phyloP scores from a whole-genome alignment of 345 rosid species.

The Salix caprea region DNA sequence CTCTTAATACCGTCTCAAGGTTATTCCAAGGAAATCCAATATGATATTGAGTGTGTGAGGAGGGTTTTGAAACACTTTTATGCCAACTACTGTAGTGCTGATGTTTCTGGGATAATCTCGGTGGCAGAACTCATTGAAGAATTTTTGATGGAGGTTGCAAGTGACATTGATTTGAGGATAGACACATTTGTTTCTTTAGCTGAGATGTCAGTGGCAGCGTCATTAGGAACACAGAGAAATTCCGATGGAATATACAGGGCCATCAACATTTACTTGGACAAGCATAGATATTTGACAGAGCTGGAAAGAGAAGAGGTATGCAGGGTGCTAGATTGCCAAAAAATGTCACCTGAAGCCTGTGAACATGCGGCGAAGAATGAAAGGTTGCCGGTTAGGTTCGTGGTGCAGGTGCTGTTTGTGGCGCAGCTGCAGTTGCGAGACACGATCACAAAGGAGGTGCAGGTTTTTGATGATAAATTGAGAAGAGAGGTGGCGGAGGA shows the following conservation, averaged over 20 bases:
- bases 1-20: conserved; percentile 50
- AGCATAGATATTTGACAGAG: conserved; percentile 51
- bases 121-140: conserved; percentile 71
- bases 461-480: conserved; percentile 17
- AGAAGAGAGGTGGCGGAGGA: conserved; percentile 17
- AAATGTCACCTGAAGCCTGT: conserved; percentile 60
- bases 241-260: conserved; percentile 73
- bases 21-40: conserved; percentile 43
- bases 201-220: conserved; percentile 47
- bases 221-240: conserved; percentile 38
- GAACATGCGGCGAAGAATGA: conserved; percentile 60
- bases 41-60: conserved; percentile 56
- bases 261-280: conserved; percentile 60
- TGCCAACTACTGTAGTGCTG: conserved; percentile 24
- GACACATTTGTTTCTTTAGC: conserved; percentile 48
- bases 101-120: conserved; percentile 24
- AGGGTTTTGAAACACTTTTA: conserved; percentile 58
- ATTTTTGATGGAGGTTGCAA: conserved; percentile 52
- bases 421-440: conserved; percentile 64
- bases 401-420: conserved; percentile 46
- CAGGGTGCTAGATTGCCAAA: conserved; percentile 52
- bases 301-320: conserved; percentile 66
- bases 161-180: conserved; percentile 48
- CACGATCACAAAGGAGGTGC: conserved; percentile 33
- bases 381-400: conserved; percentile 58